Base-by-base conservation (phyloP, 2,329 filamentous ascomycete genomes). In the Ascochyta rabiei region DNA sequence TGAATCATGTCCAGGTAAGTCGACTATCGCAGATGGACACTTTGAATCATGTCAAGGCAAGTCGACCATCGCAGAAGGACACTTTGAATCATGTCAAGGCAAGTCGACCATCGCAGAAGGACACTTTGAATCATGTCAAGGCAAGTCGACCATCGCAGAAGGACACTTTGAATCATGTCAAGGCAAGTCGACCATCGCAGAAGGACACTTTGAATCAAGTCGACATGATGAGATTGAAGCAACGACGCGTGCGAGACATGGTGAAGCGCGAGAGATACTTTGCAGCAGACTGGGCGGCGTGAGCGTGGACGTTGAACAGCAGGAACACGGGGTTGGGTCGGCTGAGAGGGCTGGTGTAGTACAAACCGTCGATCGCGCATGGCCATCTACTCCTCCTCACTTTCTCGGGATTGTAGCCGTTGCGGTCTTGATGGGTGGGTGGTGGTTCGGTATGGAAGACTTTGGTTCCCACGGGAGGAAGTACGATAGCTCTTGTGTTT, bases 341-440 rank as follows among this genome's bases (percentile, higher is more conserved):
- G 53, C 42, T 56, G 53, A 56, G 53, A 56, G 38, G 53, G 53
- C 48, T 51, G 53, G 48, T 44, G 53, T 56, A 24, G 53, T 31
- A 56, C 53, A 48, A 35, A 37, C 8, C n/a, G 40, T 37, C 38
- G 37, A 53, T 47, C 37, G 49, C 16, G 21, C 37, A 15, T 23
- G 24, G 24, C 33, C 24, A 26, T 45, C 15, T 21, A 16, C 23
- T 9, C 6, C 23, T 9, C 6, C 21, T 28, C 15, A 18, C 30
- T 35, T 40, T 35, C 24, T 34, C 26, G 9, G 16, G 24, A 47
- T 24, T 2, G 8, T 12, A 31, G 38, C 13, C n/a, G 23, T 15
- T 2, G 15, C 23, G 9, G 4, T 21, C 10, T 12, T 18, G n/a
- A 35, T 16, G n/a, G 10, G 15, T n/a, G n/a, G n/a, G 16, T 24